Evolutionary conservation across 805 yeast genomes (phyloP).

Genomic region (Pichia exigua): DNA sequence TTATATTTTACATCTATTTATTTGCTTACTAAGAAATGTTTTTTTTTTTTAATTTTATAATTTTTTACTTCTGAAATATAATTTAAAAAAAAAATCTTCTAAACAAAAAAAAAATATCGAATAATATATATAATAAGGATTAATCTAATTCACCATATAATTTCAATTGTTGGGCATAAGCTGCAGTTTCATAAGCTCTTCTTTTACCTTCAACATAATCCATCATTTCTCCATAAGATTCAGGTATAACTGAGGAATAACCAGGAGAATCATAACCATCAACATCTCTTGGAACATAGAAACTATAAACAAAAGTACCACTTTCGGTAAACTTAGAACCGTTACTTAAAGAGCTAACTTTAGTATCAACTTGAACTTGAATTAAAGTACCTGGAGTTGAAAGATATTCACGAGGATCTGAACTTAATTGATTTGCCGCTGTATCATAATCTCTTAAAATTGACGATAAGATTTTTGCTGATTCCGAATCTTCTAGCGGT

Average conservation of each 20-base stretch:
- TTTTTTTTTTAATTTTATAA: not conserved
- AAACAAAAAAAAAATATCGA: not conserved
- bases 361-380: conserved; percentile 84
- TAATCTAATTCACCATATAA: conserved; percentile 14
- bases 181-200: conserved; percentile 77
- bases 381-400: conserved; percentile 78
- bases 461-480: conserved; percentile 17
- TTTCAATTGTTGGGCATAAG: conserved; percentile 44
- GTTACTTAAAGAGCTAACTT: conserved; percentile 50
- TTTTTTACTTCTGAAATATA: not conserved
- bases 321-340: conserved; percentile 60
- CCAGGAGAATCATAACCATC: conserved; percentile 40
- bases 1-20: not conserved
- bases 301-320: conserved; percentile 84
- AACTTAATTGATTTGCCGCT: conserved; percentile 46
- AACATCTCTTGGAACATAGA: conserved; percentile 65
- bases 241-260: conserved; percentile 74
- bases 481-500: conserved; percentile 20
- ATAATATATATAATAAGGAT: not conserved
- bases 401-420: conserved; percentile 49
- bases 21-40: not conserved
- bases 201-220: conserved; percentile 84
- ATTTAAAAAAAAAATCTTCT: not conserved
- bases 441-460: conserved; percentile 43
- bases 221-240: conserved; percentile 88